These are phyloP conservation scores for Solanum paucissectum DNA, from an alignment of 257 asterid species.

Conservation along the genomic window DNA sequence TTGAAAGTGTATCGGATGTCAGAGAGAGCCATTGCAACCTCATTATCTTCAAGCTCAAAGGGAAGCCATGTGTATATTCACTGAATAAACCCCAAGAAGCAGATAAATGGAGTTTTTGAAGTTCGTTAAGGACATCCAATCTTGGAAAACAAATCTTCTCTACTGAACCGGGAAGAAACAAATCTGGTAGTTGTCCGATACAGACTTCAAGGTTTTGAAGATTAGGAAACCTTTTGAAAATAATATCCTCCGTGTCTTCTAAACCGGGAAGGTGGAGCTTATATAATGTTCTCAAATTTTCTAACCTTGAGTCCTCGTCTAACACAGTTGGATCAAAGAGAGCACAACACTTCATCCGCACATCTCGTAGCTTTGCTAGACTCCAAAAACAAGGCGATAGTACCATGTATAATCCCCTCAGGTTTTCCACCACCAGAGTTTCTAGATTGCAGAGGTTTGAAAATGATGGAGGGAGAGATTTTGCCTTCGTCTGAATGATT, in stretches of 20 bases:
- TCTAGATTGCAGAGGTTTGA: too few species aligned
- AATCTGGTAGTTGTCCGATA: background rate
- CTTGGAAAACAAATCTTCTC: background rate
- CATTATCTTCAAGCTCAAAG: background rate
- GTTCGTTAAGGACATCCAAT: background rate
- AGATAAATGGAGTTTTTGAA: background rate
- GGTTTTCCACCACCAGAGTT: too few species aligned
- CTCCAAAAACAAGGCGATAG: too few species aligned
- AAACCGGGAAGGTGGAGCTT: background rate
- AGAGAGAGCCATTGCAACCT: fast-evolving
- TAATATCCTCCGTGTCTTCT: background rate
- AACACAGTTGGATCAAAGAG: background rate
- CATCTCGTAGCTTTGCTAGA: background rate
- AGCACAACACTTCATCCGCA: background rate
- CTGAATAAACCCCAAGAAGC: fast-evolving
- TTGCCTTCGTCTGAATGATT: too few species aligned
- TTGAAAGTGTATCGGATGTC: background rate
- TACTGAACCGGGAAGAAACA: too few species aligned
- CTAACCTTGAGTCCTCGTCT: background rate
- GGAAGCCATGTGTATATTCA: background rate
- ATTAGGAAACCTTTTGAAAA: background rate
- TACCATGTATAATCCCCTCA: background rate
- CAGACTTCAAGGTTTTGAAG: too few species aligned
- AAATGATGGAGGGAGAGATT: too few species aligned
- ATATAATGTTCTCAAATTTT: background rate